A percentile compares a stretch with the other conserved stretches of the same genome.
Evolutionary conservation across 2,329 filamentous ascomycete genomes (phyloP).

Genomic region (Claviceps sp.): DNA sequence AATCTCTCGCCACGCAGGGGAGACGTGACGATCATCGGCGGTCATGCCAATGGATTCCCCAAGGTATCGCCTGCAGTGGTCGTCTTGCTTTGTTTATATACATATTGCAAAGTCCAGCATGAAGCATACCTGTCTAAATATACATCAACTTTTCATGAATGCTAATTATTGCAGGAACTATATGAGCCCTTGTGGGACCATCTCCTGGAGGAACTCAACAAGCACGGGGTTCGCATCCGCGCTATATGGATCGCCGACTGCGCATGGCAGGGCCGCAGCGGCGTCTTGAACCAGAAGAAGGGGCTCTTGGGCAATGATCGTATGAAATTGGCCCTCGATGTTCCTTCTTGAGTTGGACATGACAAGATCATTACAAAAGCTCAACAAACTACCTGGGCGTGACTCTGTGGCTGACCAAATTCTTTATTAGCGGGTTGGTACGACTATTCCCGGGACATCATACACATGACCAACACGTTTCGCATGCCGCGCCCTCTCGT

Average conservation of each 20-base stretch:
- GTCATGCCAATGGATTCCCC: constrained; percentile 84
- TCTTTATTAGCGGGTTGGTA: constrained; percentile 63
- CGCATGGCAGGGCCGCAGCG: constrained; percentile 71
- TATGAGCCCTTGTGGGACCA: constrained; percentile 92
- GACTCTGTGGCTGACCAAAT: not conserved
- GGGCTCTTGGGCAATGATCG: constrained; percentile 63
- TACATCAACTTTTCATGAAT: not conserved
- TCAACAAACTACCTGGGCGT: too few species aligned
- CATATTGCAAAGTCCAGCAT: too few species aligned
- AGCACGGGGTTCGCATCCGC: constrained; percentile 55
- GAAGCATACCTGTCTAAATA: not conserved
- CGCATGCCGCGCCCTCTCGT: constrained; percentile 67
- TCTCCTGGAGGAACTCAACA: constrained; percentile 44
- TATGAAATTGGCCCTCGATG: constrained; percentile 26
- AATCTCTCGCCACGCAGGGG: constrained; percentile 55
- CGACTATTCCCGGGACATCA: constrained; percentile 72
- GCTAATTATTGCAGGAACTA: constrained; percentile 48
- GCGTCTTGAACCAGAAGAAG: constrained; percentile 58
- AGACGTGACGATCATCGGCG: constrained; percentile 73
- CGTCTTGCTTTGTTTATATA: not conserved
- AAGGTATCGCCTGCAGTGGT: constrained; percentile 42
- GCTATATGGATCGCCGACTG: constrained; percentile 84
- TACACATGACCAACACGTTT: constrained; percentile 76
- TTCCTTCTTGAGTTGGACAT: not conserved
- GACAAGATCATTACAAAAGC: too few species aligned